Percentiles rank a stretch among this genome's conserved stretches.
phyloP scores from a whole-genome alignment of 2,329 filamentous ascomycete species.

The Parascedosporium putredinis region DNA sequence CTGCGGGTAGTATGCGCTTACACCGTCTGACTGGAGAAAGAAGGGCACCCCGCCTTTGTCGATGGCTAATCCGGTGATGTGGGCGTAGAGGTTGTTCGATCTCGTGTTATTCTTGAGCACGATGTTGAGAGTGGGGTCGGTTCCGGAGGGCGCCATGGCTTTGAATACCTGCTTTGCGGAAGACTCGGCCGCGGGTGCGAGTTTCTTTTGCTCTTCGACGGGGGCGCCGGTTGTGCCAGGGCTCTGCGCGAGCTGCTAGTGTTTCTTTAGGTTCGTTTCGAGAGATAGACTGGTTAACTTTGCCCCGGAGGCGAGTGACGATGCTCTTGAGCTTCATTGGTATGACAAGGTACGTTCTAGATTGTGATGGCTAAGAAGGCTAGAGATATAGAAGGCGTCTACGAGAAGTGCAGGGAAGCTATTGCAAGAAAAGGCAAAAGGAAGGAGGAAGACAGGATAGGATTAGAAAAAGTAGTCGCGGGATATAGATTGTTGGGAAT shows the following conservation, averaged over 20 bases:
- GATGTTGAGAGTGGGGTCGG: constrained; percentile 37
- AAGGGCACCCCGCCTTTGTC: constrained; percentile 49
- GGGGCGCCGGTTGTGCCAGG: too few species aligned
- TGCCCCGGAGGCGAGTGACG: background rate
- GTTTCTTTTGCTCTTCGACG: background rate
- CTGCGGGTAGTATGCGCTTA: constrained; percentile 52
- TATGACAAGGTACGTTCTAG: background rate
- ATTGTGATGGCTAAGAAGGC: background rate
- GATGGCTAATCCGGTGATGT: constrained; percentile 58
- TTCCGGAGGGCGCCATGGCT: constrained; percentile 15
- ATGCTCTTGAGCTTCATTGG: background rate
- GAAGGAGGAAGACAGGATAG: too few species aligned
- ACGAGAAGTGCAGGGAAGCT: background rate
- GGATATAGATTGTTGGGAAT: too few species aligned
- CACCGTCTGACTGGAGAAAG: constrained; percentile 55
- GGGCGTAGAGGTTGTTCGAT: constrained; percentile 49
- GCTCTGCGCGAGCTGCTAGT: background rate
- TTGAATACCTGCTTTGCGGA: background rate
- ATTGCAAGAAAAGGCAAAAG: too few species aligned
- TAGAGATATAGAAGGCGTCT: background rate
- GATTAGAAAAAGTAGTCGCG: too few species aligned
- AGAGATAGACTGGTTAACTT: background rate
- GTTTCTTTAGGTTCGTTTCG: background rate
- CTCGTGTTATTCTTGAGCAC: constrained; percentile 55
- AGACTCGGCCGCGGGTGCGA: background rate